Evolutionary conservation across 2,329 filamentous ascomycete species (phyloP).

Genomic region (Didymella glomerata): DNA sequence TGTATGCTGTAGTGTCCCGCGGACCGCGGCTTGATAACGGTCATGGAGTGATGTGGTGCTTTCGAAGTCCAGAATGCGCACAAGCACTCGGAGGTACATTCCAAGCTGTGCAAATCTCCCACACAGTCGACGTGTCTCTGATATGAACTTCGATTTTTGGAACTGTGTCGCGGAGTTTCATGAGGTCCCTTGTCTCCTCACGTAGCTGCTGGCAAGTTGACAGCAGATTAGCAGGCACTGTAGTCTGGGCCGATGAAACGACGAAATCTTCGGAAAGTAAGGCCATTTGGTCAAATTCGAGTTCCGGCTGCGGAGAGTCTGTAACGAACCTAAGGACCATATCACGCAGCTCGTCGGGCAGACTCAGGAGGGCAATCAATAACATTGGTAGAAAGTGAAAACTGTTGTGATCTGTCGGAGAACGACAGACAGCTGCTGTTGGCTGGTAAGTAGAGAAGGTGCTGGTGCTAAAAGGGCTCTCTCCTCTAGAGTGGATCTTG

Average conservation of each 20-base stretch:
- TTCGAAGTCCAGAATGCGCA: too few species aligned
- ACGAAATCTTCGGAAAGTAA: neutral
- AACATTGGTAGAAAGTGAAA: neutral
- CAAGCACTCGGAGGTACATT: neutral
- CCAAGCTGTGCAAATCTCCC: constrained; percentile 1
- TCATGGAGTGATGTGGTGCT: neutral
- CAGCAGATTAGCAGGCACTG: neutral
- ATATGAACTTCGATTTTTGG: constrained; percentile 2
- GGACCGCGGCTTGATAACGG: neutral
- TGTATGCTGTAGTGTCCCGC: neutral
- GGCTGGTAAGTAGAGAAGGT: neutral
- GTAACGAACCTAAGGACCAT: neutral
- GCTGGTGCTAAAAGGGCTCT: neutral
- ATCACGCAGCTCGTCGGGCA: neutral
- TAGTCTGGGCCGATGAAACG: neutral
- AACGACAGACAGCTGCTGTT: neutral
- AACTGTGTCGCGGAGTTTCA: neutral
- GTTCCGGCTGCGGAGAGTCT: neutral
- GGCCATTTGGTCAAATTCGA: neutral
- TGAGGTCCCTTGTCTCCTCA: neutral
- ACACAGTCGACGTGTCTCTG: neutral
- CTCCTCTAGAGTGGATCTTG: neutral
- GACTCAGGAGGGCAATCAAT: neutral
- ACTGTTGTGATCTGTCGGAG: neutral
- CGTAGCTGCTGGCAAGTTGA: neutral